Base-by-base conservation (phyloP, 208 protist genomes). In the Acanthamoeba royreba region DNA sequence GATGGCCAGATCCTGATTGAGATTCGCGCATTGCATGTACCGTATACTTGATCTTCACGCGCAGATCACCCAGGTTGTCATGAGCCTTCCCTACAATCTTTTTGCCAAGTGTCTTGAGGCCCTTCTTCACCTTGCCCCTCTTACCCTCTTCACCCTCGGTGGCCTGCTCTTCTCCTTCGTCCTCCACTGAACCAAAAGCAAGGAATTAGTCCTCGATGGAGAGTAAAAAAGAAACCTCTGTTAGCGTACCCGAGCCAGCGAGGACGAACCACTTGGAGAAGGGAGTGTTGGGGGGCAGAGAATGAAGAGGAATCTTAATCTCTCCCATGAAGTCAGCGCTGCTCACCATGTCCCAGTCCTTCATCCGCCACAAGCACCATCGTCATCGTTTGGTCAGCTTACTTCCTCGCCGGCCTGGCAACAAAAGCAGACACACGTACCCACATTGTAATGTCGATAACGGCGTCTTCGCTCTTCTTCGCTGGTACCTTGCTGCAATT, bases 11-110 rank as follows among this genome's bases (percentile, higher is more conserved):
- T 55, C 49, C 9, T 47, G 8, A 5, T 81, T 19, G 38, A 38
- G 38, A 28, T 4, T 66, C 25, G 19, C 55, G 55, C 33, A n/a
- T 25, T 35, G 55, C 49, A 55, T 22, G 33, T 81, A 81, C 69
- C 40, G 69, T 81, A n/a, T 81, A 81, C 47, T 81, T 81, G 69
- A 81, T 81, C 69, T 81, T 81, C 22, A 81, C 69, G 69, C 69
- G 69, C 17, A 81, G 31, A 42, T 81, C 69, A 42, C 69, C 69
- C 69, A 81, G 69, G 15, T 81, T 81, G 49, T 58, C 49, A 22
- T 58, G 49, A 13, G 22, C 49, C 22, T 58, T 58, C 22, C 49
- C 49, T 22, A 58, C 49, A 22, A 58, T 58, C 22, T 58, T 58
- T 22, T 58, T 58, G 22, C 49, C 49, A 22, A 58, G 13, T 17